Evolutionary conservation across 2,329 filamentous ascomycete species (phyloP).

Genomic region (Thermothelomyces thermophilus): DNA sequence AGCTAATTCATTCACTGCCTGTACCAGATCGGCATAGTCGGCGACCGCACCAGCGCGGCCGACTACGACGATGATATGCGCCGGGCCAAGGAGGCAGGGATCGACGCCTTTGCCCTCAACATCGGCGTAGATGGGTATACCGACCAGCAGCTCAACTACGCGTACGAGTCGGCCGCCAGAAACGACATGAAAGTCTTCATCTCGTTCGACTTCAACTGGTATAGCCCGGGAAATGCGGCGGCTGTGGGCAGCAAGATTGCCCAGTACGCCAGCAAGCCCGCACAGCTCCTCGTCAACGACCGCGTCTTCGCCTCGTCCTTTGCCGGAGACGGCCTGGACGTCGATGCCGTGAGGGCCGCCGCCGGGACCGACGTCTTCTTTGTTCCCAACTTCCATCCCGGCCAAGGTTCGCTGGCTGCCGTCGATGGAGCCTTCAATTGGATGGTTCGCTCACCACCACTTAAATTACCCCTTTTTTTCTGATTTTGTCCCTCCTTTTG

Average conservation of each 20-base stretch:
- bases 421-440: neutral
- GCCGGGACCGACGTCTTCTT: neutral
- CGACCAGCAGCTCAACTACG: neutral
- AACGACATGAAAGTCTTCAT: neutral
- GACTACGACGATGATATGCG: neutral
- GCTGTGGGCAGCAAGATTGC: neutral
- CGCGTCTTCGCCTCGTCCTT: neutral
- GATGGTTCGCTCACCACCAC: neutral
- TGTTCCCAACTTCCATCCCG: neutral
- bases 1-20: too few relatives aligned
- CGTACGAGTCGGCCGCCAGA: neutral
- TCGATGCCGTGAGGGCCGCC: neutral
- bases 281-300: neutral
- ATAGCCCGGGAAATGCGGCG: neutral
- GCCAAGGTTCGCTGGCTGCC: neutral
- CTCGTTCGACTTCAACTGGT: neutral
- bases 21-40: too few relatives aligned
- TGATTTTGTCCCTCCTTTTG: too few relatives aligned
- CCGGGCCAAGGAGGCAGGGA: neutral
- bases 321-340: neutral
- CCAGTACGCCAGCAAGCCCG: neutral
- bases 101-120: slow-evolving; percentile 1
- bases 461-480: too few relatives aligned
- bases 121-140: neutral
- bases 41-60: neutral